A percentile compares a stretch with the other conserved stretches of the same genome.
These are phyloP conservation scores for Tilletia caries DNA, from an alignment of 1,284 basidiomycete genomes.

Conservation along the genomic window DNA sequence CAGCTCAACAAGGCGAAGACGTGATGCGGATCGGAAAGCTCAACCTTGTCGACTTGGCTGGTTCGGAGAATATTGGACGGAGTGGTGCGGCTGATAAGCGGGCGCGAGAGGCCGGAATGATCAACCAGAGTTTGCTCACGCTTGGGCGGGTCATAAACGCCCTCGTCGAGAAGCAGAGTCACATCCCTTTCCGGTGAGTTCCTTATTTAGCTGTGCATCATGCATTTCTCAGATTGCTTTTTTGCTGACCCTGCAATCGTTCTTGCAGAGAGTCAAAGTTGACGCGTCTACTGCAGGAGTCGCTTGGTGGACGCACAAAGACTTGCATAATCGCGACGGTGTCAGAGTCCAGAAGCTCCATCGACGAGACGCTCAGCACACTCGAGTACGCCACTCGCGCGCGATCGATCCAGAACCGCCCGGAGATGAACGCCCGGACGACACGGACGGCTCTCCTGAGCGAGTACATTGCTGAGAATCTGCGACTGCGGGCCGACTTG, in stretches of 20 bases:
- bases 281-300: slow-evolving; percentile 95
- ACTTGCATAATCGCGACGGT: slow-evolving; percentile 93
- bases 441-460: slow-evolving; percentile 86
- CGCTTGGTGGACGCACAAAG: slow-evolving; percentile 94
- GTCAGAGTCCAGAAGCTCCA: slow-evolving; percentile 60
- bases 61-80: slow-evolving; percentile 94
- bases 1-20: slow-evolving; percentile 65
- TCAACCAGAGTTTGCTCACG: slow-evolving; percentile 94
- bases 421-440: slow-evolving; percentile 91
- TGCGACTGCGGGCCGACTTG: slow-evolving; percentile 84
- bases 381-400: slow-evolving; percentile 95
- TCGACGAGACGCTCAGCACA: slow-evolving; percentile 96
- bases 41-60: slow-evolving; percentile 94
- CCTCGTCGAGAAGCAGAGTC: slow-evolving; percentile 79
- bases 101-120: slow-evolving; percentile 96
- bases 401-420: slow-evolving; percentile 92
- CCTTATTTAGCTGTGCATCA: background rate
- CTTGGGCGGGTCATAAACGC: slow-evolving; percentile 96
- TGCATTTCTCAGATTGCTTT: background rate
- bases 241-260: background rate
- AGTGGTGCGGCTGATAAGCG: slow-evolving; percentile 93
- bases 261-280: slow-evolving; percentile 67
- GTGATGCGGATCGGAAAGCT: slow-evolving; percentile 88
- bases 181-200: slow-evolving; percentile 84
- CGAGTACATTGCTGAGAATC: slow-evolving; percentile 93